Evolutionary conservation across 129 eudicot genomes (phyloP).

Genomic region (Cynara cardunculus): DNA sequence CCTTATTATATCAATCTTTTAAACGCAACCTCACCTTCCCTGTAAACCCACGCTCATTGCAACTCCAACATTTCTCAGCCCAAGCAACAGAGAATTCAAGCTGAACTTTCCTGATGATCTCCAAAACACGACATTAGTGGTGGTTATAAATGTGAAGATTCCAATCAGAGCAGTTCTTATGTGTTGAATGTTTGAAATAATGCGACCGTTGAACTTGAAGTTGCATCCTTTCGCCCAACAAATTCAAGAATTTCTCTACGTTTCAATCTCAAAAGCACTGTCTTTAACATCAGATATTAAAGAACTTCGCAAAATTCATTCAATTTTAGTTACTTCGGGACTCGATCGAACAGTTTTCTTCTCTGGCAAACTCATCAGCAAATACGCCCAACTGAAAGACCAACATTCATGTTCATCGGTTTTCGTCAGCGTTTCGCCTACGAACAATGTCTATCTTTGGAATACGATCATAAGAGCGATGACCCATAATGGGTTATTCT

Average conservation of each 20-base stretch:
- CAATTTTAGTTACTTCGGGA: conserved; percentile 45
- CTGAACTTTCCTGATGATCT: too few relatives aligned
- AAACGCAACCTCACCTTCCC: too few relatives aligned
- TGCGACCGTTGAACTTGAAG: conserved; percentile 31
- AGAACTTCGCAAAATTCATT: conserved; percentile 46
- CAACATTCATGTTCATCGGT: conserved; percentile 35
- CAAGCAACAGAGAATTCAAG: too few relatives aligned
- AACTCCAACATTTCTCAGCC: too few relatives aligned
- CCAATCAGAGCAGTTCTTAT: neutral
- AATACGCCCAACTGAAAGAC: conserved; percentile 51
- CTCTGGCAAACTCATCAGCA: conserved; percentile 56
- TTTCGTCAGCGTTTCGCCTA: conserved; percentile 32
- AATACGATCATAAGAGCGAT: conserved; percentile 67
- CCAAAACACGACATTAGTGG: too few relatives aligned
- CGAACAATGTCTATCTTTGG: conserved; percentile 44
- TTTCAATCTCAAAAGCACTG: conserved; percentile 36
- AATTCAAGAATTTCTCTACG: conserved; percentile 19
- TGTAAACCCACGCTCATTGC: too few relatives aligned
- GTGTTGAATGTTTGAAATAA: neutral
- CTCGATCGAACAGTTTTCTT: conserved; percentile 35
- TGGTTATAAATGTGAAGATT: neutral
- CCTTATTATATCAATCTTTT: too few relatives aligned
- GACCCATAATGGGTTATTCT: conserved; percentile 53
- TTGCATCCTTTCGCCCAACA: conserved; percentile 19
- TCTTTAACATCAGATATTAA: conserved; percentile 24